Base-by-base conservation (phyloP, 2,329 filamentous ascomycete species). In the Xylariaceae sp. region DNA sequence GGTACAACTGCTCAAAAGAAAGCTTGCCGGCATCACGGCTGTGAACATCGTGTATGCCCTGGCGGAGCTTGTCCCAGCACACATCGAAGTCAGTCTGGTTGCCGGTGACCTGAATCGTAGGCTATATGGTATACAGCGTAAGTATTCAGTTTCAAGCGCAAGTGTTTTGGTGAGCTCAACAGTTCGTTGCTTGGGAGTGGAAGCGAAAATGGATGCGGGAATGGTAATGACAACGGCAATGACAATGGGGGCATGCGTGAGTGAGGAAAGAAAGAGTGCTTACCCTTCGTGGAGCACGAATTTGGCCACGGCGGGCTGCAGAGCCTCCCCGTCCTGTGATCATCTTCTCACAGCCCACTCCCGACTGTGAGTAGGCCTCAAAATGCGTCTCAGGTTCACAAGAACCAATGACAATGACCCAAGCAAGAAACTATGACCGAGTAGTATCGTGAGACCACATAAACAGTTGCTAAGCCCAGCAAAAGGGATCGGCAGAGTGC, bases 1-100 rank as follows among this genome's bases (percentile, higher is more conserved):
- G 88, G 76, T 99, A 99, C 0, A 99, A 83, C 70, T 96, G 89
- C 74, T 99, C 94, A 77, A 97, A 99, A 0, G 92, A 96, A 2
- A 99, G 83, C 13, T 83, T 82, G 8, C 92, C 95, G 61, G 92
- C 92, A 72, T 96, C 94, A 73, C 95, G 92, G 59, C 86, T 89
- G 76, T 97, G 92, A 54, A 99, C 97, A 71, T 96, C 90, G 58
- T 79, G 81, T 55, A 99, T 83, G 3, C 93, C 92, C 52, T 86
- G 82, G 51, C 86, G 81, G 6, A 99, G 83, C 50, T 86, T 84
- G 11, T 80, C 79, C 94, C 94, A 99, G 67, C 87, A 89, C 2
- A 83, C 80, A n/a, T 96, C 89, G 71, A 96, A 96, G 65, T 95
- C 90, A 67, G 88, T 81, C 8, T 82, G 79, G 65, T 88, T 85